phyloP scores from a whole-genome alignment of 1,284 basidiomycete genomes.

The Ustilago tritici region DNA sequence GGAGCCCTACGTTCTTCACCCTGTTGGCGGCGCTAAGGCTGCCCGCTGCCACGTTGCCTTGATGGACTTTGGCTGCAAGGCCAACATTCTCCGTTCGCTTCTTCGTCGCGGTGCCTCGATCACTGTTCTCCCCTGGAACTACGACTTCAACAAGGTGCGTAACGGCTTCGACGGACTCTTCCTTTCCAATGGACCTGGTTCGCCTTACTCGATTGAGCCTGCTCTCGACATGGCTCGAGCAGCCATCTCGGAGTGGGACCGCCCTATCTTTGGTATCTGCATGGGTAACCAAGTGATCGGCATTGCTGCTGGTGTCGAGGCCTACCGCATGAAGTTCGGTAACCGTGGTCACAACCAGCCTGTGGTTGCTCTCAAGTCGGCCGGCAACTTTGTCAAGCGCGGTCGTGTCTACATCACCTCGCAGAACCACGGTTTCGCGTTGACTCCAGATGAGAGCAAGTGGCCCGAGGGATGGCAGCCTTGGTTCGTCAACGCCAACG shows the following conservation, averaged over 20 bases:
- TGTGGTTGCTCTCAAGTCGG: slow-evolving; percentile 88
- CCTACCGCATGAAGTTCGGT: slow-evolving; percentile 96
- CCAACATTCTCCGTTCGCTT: slow-evolving; percentile 93
- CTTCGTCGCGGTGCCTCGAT: slow-evolving; percentile 89
- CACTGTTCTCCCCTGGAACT: slow-evolving; percentile 97
- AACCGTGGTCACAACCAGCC: slow-evolving; percentile 99
- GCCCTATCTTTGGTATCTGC: slow-evolving; percentile 96
- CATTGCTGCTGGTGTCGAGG: slow-evolving; percentile 94
- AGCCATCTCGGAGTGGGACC: slow-evolving; percentile 83
- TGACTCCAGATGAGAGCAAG: slow-evolving; percentile 61
- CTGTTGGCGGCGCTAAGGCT: slow-evolving; percentile 76
- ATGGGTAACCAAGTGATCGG: slow-evolving; percentile 89
- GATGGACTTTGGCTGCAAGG: slow-evolving; percentile 96
- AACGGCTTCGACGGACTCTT: slow-evolving; percentile 95
- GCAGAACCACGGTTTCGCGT: slow-evolving; percentile 73
- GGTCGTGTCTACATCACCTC: slow-evolving; percentile 95
- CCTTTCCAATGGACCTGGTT: slow-evolving; percentile 95
- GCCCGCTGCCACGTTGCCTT: slow-evolving; percentile 84
- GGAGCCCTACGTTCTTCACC: slow-evolving; percentile 86
- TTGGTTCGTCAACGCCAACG: slow-evolving; percentile 69
- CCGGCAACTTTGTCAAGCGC: slow-evolving; percentile 86
- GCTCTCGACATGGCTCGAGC: slow-evolving; percentile 84
- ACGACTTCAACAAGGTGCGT: slow-evolving; percentile 87
- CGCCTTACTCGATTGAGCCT: slow-evolving; percentile 88
- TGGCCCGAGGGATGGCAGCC: slow-evolving; percentile 68